Base-by-base conservation (phyloP, 805 yeast species). In the Candida bentonensis region DNA sequence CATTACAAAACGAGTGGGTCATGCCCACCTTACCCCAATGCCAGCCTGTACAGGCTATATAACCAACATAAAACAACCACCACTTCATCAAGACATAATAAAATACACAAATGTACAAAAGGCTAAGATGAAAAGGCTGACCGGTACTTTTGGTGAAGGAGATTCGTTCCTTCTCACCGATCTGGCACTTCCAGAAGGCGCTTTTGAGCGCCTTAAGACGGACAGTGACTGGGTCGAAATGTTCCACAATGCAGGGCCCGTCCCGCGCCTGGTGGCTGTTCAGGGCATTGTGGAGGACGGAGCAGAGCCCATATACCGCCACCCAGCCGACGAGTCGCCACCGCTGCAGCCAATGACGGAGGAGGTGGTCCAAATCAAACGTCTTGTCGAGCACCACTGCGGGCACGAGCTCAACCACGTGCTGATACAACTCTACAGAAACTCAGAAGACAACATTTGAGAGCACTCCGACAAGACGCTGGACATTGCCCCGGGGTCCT, bases 391-490 rank as follows among this genome's bases (percentile, higher is more conserved):
- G 26, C 21, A 15, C 20, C n/a, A 28, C 20, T 28, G 30, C 2
- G 40, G 44, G 2, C 46, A 45, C 20, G 11, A 23, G 15, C 30
- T 51, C 21, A 51, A 51, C 28, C 53, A 51, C 23, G 51, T 46
- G 15, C 39, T 51, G 26, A 44, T 51, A 27, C 53, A 51, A 25
- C 46, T 43, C 15, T 51, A 51, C 41, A 47, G 53, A 5, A 21
- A 36, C 21, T 47, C 49, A 28, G 36, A 41, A 11, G 53, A 51
- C 21, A 43, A 36, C 23, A 51, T 51, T 23, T 49, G 52, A 9
- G 52, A 51, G 41, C 53, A 51, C 33, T 40, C 52, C 7, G 53
- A 51, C 40, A 51, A 51, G 40, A 47, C 53, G 15, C 39, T 51
- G 21, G 53, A 51, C 40, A 42, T 51, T 15, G 49, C 42, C n/a